Percentiles rank a stretch among this genome's conserved stretches.
Conservation (phyloP, 2,329 filamentous ascomycete species). For the Epicoccum sorghinum region DNA sequence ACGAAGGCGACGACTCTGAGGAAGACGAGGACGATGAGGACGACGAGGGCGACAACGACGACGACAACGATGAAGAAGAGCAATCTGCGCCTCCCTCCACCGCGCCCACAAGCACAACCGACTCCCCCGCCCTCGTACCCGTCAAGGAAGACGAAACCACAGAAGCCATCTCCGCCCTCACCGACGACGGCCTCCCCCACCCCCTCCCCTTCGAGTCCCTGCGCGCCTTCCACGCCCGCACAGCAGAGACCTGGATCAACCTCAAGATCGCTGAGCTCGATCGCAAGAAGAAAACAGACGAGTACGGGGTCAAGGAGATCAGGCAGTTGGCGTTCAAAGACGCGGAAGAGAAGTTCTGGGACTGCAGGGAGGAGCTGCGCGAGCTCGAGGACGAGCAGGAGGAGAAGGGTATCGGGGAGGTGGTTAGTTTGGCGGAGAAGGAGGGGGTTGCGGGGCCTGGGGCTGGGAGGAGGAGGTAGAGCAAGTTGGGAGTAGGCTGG, state of each 20-base stretch:
- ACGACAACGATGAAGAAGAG: slow-evolving; percentile 30
- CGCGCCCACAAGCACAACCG: slow-evolving; percentile 59
- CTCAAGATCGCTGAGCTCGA: slow-evolving; percentile 74
- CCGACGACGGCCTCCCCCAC: slow-evolving; percentile 79
- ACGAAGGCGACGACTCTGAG: slow-evolving; percentile 50
- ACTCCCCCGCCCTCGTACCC: slow-evolving; percentile 24
- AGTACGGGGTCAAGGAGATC: slow-evolving; percentile 73
- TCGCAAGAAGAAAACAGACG: slow-evolving; percentile 63
- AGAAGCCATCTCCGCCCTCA: slow-evolving; percentile 62
- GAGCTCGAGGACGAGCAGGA: slow-evolving; percentile 95
- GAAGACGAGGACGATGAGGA: slow-evolving; percentile 51
- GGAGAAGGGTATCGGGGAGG: slow-evolving; percentile 91
- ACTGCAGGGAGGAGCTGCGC: slow-evolving; percentile 90
- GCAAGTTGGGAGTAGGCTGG: no score
- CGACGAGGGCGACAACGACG: slow-evolving; percentile 38
- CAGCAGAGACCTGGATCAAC: slow-evolving; percentile 89
- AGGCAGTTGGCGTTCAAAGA: slow-evolving; percentile 88
- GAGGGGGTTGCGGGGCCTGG: slow-evolving; percentile 52
- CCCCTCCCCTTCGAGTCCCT: slow-evolving; percentile 84
- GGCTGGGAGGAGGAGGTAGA: slow-evolving; percentile 42
- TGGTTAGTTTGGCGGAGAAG: slow-evolving; percentile 81
- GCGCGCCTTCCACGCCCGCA: slow-evolving; percentile 89
- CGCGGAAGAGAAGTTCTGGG: slow-evolving; percentile 98
- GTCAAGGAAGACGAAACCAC: slow-evolving; percentile 48
- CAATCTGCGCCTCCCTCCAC: slow-evolving; percentile 50